Base-by-base conservation (phyloP, 805 yeast species). In the Cyberlindnera veronae region DNA sequence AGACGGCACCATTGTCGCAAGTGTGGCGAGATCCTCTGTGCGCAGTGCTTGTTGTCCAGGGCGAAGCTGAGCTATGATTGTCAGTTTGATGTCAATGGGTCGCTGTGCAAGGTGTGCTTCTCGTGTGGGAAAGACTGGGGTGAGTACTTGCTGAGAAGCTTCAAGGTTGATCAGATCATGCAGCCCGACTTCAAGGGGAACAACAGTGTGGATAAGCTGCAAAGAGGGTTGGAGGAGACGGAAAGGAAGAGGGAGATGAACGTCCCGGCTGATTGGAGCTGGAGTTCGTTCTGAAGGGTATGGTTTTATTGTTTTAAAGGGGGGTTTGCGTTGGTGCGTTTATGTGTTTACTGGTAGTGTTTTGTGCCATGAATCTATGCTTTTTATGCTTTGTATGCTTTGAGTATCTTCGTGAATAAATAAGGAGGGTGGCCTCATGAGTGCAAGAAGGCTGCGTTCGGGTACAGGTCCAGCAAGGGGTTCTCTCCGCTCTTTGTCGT, bases 401-500 rank as follows among this genome's bases (percentile, higher is more conserved):
- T n/a, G n/a, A n/a, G n/a, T n/a, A n/a, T n/a, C n/a, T n/a, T n/a
- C n/a, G n/a, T n/a, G n/a, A n/a, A n/a, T n/a, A n/a, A n/a, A 29
- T 18, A 16, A 14, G 19, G 11, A 14, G 31, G 19, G 17, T 10
- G 31, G 31, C 17, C 13, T 36, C 28, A 44, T 2, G 51, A 46
- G 19, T 47, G 46, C 36, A 47, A 22, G 27, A 47, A 44, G 2
- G 48, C 32, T 5, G 86, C 93, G 54, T 87, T 87, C 26, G 71
- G 67, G 57, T 87, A 87, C 44, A 86, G 73, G 37, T 82, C 83
- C 41, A 86, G 58, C 89, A 87, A 78, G 12, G 95, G 95, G 51
- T 84, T 84, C 51, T 86, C 95, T 0, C 95, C 95, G 24, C 77
- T 76, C 51, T 73, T 76, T 0, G 93, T 83, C 3, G 78, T 72